Conservation (phyloP, 805 yeast genomes). For the Kuraishia capsulata region DNA sequence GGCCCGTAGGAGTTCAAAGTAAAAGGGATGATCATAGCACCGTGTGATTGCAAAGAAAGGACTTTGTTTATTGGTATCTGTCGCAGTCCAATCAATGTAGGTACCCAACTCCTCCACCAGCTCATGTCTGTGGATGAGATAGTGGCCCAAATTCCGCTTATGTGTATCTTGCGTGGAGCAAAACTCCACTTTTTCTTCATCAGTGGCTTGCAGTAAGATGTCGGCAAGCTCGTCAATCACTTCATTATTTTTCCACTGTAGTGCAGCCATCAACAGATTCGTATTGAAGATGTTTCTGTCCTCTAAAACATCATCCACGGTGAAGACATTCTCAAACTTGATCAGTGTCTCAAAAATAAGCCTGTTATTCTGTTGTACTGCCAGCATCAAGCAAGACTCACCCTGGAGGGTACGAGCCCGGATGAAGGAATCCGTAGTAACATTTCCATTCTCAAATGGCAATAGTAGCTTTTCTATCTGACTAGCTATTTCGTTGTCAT, state of each 20-base stretch:
- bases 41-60: constrained; percentile 71
- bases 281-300: constrained; percentile 50
- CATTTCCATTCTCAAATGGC: constrained; percentile 6
- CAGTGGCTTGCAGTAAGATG: constrained; percentile 29
- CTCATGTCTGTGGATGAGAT: constrained; percentile 46
- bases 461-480: constrained; percentile 8
- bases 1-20: constrained; percentile 34
- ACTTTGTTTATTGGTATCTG: constrained; percentile 63
- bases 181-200: constrained; percentile 37
- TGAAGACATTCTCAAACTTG: constrained; percentile 35
- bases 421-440: constrained; percentile 16
- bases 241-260: constrained; percentile 41
- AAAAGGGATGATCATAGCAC: constrained; percentile 70
- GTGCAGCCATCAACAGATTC: constrained; percentile 51
- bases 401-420: constrained; percentile 43
- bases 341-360: constrained; percentile 37
- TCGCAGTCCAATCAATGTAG: constrained; percentile 57
- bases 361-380: constrained; percentile 39
- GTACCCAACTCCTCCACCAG: constrained; percentile 47
- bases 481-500: constrained; percentile 7
- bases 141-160: constrained; percentile 65
- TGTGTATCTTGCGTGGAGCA: constrained; percentile 40
- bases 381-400: constrained; percentile 61
- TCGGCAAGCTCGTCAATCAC: constrained; percentile 38
- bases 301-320: constrained; percentile 57